Percentiles rank a stretch among this genome's conserved stretches.
These are phyloP conservation scores for Juglanconis juglandina DNA, from an alignment of 2,329 filamentous ascomycete species.

Conservation along the genomic window DNA sequence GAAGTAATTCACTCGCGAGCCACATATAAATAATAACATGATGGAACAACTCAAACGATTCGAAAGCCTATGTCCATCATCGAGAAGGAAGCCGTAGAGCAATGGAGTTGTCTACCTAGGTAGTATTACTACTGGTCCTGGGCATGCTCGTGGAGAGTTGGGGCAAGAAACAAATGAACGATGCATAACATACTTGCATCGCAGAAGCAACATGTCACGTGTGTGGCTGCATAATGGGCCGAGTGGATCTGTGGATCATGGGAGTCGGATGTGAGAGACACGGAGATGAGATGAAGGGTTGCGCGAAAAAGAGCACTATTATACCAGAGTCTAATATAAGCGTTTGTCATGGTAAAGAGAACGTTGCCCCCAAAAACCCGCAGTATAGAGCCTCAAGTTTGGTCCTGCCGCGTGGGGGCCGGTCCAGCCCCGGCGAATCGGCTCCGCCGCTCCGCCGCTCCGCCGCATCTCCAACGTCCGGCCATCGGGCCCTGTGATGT, in stretches of 20 bases:
- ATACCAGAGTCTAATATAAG: too few relatives aligned
- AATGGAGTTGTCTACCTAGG: not conserved
- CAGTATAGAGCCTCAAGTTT: not conserved
- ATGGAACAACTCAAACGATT: too few relatives aligned
- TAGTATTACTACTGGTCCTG: not conserved
- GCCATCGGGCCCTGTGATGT: conserved; percentile 1
- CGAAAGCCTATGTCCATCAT: too few relatives aligned
- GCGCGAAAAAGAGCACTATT: not conserved
- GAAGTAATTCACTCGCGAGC: too few relatives aligned
- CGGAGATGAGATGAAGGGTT: not conserved
- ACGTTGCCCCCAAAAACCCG: not conserved
- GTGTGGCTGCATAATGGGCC: conserved; percentile 28
- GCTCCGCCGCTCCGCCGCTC: not conserved
- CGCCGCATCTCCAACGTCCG: not conserved
- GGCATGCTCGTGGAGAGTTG: not conserved
- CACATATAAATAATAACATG: too few relatives aligned
- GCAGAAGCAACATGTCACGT: conserved; percentile 26
- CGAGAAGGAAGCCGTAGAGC: too few relatives aligned
- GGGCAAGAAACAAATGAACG: conserved; percentile 18
- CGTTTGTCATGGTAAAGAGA: not conserved
- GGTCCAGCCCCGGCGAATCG: not conserved
- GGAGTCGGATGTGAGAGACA: not conserved
- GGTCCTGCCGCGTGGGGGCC: not conserved
- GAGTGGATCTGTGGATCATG: not conserved
- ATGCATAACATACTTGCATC: conserved; percentile 31